A percentile compares a stretch with the other conserved stretches of the same genome.
Evolutionary conservation across 345 rosid species (phyloP).

Genomic region (Anacardium occidentale): DNA sequence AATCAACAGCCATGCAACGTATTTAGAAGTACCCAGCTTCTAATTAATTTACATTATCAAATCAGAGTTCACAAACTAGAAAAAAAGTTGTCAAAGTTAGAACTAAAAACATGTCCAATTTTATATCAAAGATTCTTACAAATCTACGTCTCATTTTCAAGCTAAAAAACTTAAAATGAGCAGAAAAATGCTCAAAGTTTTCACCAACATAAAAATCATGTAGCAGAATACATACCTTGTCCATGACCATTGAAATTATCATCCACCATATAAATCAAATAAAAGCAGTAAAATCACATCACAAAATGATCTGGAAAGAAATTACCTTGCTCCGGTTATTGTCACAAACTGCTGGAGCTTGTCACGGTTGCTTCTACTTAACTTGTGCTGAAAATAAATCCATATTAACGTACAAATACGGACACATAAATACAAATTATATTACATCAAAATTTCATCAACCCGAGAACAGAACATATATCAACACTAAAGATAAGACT

Average conservation of each 20-base stretch:
- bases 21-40: not conserved
- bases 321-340: slow-evolving; percentile 85
- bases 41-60: not conserved
- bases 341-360: slow-evolving; percentile 85
- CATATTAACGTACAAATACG: slow-evolving; percentile 6
- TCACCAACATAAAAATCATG: not conserved
- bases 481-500: not conserved
- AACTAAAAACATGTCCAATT: not conserved
- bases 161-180: not conserved
- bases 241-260: not conserved
- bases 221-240: not conserved
- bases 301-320: slow-evolving; percentile 7
- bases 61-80: not conserved
- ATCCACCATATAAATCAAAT: not conserved
- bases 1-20: not conserved
- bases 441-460: not conserved
- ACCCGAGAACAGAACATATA: no score
- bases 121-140: not conserved
- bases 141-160: not conserved
- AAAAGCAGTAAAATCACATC: not conserved
- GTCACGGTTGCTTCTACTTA: slow-evolving; percentile 81
- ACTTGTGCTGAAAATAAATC: slow-evolving; percentile 58
- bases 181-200: not conserved
- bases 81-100: not conserved
- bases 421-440: not conserved